Evolutionary conservation across 139 green algal genomes (phyloP).

Genomic region (Mesostigma viride): DNA sequence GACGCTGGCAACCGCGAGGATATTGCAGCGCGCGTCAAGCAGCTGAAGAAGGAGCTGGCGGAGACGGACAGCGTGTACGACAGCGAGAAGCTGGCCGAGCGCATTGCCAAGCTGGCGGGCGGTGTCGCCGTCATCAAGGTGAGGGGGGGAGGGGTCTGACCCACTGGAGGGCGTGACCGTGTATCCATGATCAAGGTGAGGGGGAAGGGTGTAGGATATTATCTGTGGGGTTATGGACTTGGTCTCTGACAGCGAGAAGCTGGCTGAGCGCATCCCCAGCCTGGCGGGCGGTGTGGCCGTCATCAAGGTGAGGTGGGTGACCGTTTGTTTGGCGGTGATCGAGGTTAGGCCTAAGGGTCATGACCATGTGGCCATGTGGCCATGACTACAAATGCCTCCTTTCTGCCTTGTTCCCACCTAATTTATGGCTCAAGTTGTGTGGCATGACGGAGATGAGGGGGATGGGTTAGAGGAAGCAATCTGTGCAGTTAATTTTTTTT

Average conservation of each 20-base stretch:
- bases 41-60: conserved; percentile 92
- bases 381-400: too few relatives aligned
- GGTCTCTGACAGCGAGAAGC: conserved; percentile 98
- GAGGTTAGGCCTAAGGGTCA: too few relatives aligned
- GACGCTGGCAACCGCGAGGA: conserved; percentile 89
- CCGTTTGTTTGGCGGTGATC: too few relatives aligned
- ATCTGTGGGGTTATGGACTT: conserved; percentile 54
- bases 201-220: background rate
- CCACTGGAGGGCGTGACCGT: background rate
- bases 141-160: too few relatives aligned
- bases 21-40: conserved; percentile 81
- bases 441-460: background rate
- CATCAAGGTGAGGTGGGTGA: conserved; percentile 69
- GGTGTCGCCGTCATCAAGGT: conserved; percentile 97
- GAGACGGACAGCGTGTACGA: conserved; percentile 94
- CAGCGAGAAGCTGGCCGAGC: conserved; percentile 95
- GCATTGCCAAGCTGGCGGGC: conserved; percentile 94
- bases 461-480: too few relatives aligned
- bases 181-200: background rate
- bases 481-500: too few relatives aligned
- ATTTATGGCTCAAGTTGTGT: background rate
- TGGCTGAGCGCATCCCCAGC: conserved; percentile 96
- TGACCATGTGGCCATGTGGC: too few relatives aligned
- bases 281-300: conserved; percentile 89
- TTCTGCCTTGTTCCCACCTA: too few relatives aligned